Conservation (phyloP, 495 filamentous ascomycete genomes). For the Usnea hakonensis region DNA sequence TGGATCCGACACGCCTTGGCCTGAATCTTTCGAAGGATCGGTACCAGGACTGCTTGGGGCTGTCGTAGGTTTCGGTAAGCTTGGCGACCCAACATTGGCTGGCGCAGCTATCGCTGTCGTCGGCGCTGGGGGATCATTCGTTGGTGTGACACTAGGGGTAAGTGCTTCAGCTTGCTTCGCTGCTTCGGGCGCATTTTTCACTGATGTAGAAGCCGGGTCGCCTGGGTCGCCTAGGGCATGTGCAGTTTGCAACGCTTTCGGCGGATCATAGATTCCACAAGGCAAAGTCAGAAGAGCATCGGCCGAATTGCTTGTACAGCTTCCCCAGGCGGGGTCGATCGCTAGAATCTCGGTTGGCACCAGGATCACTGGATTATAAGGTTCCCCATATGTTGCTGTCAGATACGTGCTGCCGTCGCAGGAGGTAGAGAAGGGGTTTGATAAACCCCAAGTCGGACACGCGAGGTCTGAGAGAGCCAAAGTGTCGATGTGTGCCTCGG, state of each 20-base stretch:
- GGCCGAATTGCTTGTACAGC: constrained; percentile 5
- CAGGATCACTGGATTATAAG: constrained; percentile 18
- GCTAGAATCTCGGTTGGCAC: constrained; percentile 14
- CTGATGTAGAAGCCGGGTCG: background rate
- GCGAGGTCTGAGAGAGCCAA: constrained; percentile 16
- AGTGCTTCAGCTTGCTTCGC: background rate
- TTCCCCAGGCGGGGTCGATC: constrained; percentile 14
- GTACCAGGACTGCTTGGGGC: background rate
- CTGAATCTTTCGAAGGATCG: background rate
- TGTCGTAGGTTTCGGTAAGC: background rate
- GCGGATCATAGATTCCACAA: constrained; percentile 21
- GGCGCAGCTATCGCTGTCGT: background rate
- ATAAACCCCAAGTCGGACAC: constrained; percentile 19
- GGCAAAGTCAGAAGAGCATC: constrained; percentile 16
- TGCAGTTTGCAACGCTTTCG: constrained; percentile 10
- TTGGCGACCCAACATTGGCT: constrained; percentile 4
- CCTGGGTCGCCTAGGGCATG: background rate
- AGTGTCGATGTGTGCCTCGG: constrained; percentile 10
- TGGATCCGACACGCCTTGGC: background rate
- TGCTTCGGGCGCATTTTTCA: fast-evolving
- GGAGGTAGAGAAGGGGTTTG: constrained; percentile 11
- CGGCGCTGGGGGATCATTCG: background rate
- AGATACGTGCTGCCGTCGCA: constrained; percentile 14
- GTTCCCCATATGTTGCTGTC: constrained; percentile 14
- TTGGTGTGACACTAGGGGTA: background rate